Percentiles rank a stretch among this genome's conserved stretches.
Evolutionary conservation across 163 green algal species (phyloP).

Genomic region (Chlorella variabilis): DNA sequence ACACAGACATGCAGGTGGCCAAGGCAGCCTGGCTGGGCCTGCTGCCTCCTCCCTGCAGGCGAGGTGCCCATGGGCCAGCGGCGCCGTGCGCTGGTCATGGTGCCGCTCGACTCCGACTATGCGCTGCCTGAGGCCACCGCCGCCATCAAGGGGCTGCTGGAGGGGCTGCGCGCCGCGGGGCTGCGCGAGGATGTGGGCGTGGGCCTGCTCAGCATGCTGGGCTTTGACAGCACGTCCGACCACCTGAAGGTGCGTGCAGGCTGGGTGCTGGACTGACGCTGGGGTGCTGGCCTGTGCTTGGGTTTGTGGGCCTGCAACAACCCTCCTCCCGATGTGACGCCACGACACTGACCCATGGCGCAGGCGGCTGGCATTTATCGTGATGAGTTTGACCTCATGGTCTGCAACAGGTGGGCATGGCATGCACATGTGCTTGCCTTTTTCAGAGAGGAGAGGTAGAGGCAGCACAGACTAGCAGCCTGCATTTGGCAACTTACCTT

Average conservation of each 20-base stretch:
- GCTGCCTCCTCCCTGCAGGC: not conserved
- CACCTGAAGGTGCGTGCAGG: constrained; percentile 43
- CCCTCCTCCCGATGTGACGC: too few species aligned
- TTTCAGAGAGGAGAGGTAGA: too few species aligned
- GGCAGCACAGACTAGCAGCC: too few species aligned
- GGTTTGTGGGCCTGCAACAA: too few species aligned
- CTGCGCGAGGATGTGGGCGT: constrained; percentile 49
- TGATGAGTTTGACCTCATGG: constrained; percentile 70
- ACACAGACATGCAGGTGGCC: too few species aligned
- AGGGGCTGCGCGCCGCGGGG: constrained; percentile 17
- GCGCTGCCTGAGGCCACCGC: constrained; percentile 1
- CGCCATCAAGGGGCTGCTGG: constrained; percentile 36
- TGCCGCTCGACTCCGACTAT: constrained; percentile 58
- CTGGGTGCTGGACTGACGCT: too few species aligned
- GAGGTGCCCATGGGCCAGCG: not conserved
- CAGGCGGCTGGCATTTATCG: constrained; percentile 53
- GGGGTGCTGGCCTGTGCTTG: too few species aligned
- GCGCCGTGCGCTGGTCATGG: constrained; percentile 41
- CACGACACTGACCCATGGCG: too few species aligned
- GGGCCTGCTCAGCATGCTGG: constrained; percentile 69
- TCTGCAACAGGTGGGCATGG: constrained; percentile 68
- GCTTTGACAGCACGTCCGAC: constrained; percentile 58
- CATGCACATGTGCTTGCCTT: too few species aligned
- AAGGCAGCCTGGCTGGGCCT: too few species aligned
- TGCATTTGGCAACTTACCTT: too few species aligned